Base-by-base conservation (phyloP, 2,329 filamentous ascomycete genomes). In the Periconia macrospinosa region DNA sequence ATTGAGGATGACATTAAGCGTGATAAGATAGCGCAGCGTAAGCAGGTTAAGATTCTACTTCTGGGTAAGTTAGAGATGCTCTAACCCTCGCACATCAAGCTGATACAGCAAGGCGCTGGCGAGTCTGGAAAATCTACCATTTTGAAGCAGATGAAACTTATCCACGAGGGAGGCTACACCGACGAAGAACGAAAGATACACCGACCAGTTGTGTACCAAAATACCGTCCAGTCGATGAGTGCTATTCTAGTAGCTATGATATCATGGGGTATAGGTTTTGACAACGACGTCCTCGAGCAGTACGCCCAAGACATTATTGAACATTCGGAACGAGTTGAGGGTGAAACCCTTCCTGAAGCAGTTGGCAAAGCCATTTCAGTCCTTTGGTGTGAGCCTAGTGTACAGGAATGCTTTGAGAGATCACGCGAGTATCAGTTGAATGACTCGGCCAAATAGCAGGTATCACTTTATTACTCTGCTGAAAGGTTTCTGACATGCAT, bases 11-110 rank as follows among this genome's bases (percentile, higher is more conserved):
- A 97, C 83, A 83, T 97, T 75, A 97, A 97, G 86, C 86, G 91
- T 77, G 94, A 99, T 75, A 95, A 95, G 81, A 90, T 97, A 90
- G 89, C 96, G 83, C 92, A 97, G 82, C 89, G 93, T 70, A 99
- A 97, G 69, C 94, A 99, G 80, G 97, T 99, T 83, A 99, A 99
- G 86, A 97, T 99, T 94, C 83, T 99, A 69, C 85, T 99, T 71
- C 88, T 99, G 71, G 94, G 94, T 97, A 85, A 74, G 19, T 20
- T 50, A 58, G 58, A 49, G 37, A 51, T 30, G 43, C 44, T 23
- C 33, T 63, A 59, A 62, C 57, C 49, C 41, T 18, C 54, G n/a
- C n/a, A n/a, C n/a, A n/a, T n/a, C n/a, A n/a, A n/a, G n/a, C n/a
- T n/a, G n/a, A n/a, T n/a, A n/a, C 70, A 76, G 67, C 57, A 68